phyloP scores from a whole-genome alignment of 2,329 filamentous ascomycete species.

The Periglandula ipomoeae region DNA sequence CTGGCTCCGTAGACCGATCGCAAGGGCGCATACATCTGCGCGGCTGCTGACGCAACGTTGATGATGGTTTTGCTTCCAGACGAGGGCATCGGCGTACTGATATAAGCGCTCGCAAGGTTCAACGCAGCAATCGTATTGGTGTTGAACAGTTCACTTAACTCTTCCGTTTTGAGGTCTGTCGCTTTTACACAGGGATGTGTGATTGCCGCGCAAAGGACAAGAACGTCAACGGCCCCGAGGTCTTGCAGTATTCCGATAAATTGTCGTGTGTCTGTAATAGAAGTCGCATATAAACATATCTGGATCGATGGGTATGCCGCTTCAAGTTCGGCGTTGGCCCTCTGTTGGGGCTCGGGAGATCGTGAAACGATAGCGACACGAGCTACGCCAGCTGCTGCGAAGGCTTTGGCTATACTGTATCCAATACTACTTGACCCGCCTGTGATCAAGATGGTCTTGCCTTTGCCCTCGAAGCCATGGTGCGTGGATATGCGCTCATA shows the following conservation, averaged over 20 bases:
- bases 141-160: neutral
- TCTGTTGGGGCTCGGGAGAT: neutral
- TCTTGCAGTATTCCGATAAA: neutral
- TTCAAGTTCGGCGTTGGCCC: neutral
- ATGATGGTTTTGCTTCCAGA: neutral
- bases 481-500: conserved; percentile 3
- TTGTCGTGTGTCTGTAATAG: neutral
- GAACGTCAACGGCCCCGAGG: neutral
- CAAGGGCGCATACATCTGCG: neutral
- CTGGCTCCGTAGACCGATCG: neutral
- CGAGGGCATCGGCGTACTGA: neutral
- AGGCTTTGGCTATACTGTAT: neutral
- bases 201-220: neutral
- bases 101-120: neutral
- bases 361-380: conserved; percentile 1
- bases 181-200: neutral
- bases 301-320: neutral
- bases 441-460: neutral
- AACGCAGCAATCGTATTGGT: neutral
- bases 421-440: conserved; percentile 1
- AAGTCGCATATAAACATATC: neutral
- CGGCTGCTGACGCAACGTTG: neutral
- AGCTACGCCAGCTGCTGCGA: neutral
- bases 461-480: conserved; percentile 1
- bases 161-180: neutral